Evolutionary conservation across 805 yeast species (phyloP), one percentile per base, ranked within the genome.

Genomic region (Candida dendrica): DNA sequence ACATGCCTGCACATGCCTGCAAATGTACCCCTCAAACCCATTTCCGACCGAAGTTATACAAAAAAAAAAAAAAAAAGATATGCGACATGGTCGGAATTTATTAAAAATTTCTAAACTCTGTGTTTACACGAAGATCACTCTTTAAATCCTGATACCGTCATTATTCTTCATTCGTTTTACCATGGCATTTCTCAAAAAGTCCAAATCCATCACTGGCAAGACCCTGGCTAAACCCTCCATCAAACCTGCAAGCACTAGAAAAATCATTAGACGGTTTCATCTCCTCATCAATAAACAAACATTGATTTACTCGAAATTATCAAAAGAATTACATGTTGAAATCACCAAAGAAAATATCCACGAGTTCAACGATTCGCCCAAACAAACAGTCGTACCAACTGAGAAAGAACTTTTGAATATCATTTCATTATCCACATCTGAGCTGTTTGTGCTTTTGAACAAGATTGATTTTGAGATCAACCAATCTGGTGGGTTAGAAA

Each of bases 211-310:
- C 36, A 59, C 61, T 20, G 62, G 61, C 36, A 55, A 55, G 43
- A 46, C 50, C 40, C 49, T 54, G 34, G 56, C 62, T 24, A 56
- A 59, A 8, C 79, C 81, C 3, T 68, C 68, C 7, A 68, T 81
- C 42, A 87, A 82, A 59, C 95, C 88, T 3, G 71, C 73, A 36
- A 69, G 77, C 51, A 83, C 95, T 0, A 68, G 96, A 38, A 79
- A 75, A 52, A 69, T 90, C 17, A 90, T 90, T 22, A 71, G 96
- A 42, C 61, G 88, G 33, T 88, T 77, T 49, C 97, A 89, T 59
- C 72, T 77, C 2, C 65, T 90, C 14, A 70, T 81, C 43, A 85
- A 82, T 50, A 71, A 75, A 46, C 71, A 72, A 47, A 60, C 67
- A 16, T 47, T 64, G 2, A 61, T 81, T 3, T 50, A 75, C 37